These are phyloP conservation scores for Yamadazyma sp. DNA, from an alignment of 805 yeast genomes.

Conservation along the genomic window DNA sequence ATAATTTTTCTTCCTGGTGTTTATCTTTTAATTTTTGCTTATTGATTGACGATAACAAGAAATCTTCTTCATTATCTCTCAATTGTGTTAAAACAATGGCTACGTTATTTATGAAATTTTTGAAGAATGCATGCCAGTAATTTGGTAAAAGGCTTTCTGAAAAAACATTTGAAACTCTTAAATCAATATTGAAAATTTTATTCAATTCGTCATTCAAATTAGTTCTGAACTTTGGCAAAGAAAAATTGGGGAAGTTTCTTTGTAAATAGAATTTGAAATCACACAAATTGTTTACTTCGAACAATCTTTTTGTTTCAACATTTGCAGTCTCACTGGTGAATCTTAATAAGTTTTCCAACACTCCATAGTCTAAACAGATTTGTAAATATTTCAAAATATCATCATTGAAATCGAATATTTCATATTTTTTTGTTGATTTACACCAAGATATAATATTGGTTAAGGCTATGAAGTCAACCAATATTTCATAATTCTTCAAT, in stretches of 20 bases:
- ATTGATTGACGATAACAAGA: conserved; percentile 49
- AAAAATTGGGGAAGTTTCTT: conserved; percentile 57
- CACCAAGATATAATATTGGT: conserved; percentile 68
- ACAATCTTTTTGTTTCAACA: conserved; percentile 27
- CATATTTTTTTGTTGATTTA: conserved; percentile 42
- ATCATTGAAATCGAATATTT: conserved; percentile 49
- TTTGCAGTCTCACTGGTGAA: conserved; percentile 56
- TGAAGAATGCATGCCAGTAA: conserved; percentile 49
- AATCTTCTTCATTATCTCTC: conserved; percentile 74
- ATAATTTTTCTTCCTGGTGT: conserved; percentile 7
- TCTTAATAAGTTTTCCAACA: conserved; percentile 64
- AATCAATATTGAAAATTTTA: background rate
- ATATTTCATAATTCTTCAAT: conserved; percentile 36
- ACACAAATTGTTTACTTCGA: conserved; percentile 50
- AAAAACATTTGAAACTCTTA: conserved; percentile 18
- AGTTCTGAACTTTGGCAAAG: conserved; percentile 49
- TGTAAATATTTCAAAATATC: conserved; percentile 61
- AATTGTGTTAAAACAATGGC: conserved; percentile 65
- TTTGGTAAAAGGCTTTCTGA: conserved; percentile 33
- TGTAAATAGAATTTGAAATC: conserved; percentile 67
- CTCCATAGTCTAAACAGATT: conserved; percentile 58
- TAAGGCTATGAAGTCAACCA: conserved; percentile 48
- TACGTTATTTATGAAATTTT: conserved; percentile 55
- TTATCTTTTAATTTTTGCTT: conserved; percentile 13
- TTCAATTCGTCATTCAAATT: conserved; percentile 24